phyloP scores from a whole-genome alignment of 2,329 filamentous ascomycete genomes.

The Cercospora zeina region DNA sequence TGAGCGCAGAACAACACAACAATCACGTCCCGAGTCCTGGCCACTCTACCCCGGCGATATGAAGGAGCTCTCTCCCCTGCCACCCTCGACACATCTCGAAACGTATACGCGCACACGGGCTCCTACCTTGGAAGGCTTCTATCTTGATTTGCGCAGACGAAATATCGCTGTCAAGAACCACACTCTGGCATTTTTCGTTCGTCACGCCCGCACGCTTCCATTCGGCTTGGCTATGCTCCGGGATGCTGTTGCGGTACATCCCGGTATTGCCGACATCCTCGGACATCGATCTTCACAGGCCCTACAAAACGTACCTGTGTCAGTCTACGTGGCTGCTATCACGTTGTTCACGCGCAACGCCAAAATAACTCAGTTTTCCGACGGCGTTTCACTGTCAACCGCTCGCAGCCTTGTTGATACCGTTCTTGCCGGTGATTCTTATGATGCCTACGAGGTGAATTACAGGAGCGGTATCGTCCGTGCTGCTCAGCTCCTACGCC shows the following conservation, averaged over 20 bases:
- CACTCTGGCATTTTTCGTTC: slow-evolving; percentile 59
- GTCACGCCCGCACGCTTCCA: slow-evolving; percentile 52
- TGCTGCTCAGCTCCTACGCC: slow-evolving; percentile 35
- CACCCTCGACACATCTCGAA: slow-evolving; percentile 63
- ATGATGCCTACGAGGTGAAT: slow-evolving; percentile 6
- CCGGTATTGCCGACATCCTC: slow-evolving; percentile 20
- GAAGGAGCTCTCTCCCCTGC: slow-evolving; percentile 55
- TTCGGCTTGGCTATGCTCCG: slow-evolving; percentile 54
- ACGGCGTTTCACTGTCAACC: not conserved
- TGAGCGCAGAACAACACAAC: not conserved
- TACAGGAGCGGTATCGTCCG: slow-evolving; percentile 27
- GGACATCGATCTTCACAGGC: slow-evolving; percentile 1
- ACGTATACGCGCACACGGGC: slow-evolving; percentile 64
- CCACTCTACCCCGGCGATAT: slow-evolving; percentile 60
- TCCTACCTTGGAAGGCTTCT: slow-evolving; percentile 61
- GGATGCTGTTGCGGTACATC: slow-evolving; percentile 16
- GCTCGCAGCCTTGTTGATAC: slow-evolving; percentile 2
- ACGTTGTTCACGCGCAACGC: slow-evolving; percentile 14
- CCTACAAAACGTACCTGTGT: slow-evolving; percentile 9
- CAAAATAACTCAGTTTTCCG: not conserved
- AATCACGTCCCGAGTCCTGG: slow-evolving; percentile 25
- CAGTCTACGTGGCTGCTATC: slow-evolving; percentile 17
- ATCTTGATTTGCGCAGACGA: slow-evolving; percentile 57
- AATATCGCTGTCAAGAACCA: slow-evolving; percentile 53
- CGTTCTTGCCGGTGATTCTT: slow-evolving; percentile 16